Base-by-base conservation (phyloP, 805 yeast species). In the Metschnikowia colocasiae region DNA sequence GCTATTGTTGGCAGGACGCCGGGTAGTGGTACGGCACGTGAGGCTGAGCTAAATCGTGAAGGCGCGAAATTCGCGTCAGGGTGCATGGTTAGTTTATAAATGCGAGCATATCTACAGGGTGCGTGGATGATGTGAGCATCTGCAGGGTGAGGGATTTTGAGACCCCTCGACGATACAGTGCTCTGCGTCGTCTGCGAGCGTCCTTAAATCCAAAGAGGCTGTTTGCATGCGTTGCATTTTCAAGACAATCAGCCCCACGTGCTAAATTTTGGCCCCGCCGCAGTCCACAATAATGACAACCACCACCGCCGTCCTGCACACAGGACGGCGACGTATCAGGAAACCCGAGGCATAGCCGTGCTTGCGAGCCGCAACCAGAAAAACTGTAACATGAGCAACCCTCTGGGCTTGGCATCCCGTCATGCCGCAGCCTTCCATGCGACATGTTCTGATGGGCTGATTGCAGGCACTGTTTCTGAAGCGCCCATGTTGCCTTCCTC, bases 101-200 rank as follows among this genome's bases (percentile, higher is more conserved):
- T 9, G 19, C 10, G 18, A 31, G 16, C 10, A 31, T 31, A 31
- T 31, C 34, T 31, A 16, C 36, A 33, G 36, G 40, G 40, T 15
- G 40, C 40, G 15, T 37, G 22, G 4, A 6, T 25, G 15, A 15
- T 16, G 12, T n/a, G 12, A 13, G 9, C 16, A 27, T 26, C 33
- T 38, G 33, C 41, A 27, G 41, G 41, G 32, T 18, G 41, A 27
- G 32, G 23, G 32, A 38, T 23, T 26, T 38, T 26, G 39, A 35
- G 26, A 35, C 39, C 26, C 39, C 38, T 35, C 27, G 18, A 19
- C 23, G n/a, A 20, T 20, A 9, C 9, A 18, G 10, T 22, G 38
- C 38, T 35, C 16, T 22, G 27, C 38, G 38, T 3, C 13, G 16
- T 13, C 26, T 19, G 27, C 27, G 22, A 9, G 16, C 8, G 15